phyloP scores from a whole-genome alignment of 164 flowering plant genomes.

The Buxus sempervirens region DNA sequence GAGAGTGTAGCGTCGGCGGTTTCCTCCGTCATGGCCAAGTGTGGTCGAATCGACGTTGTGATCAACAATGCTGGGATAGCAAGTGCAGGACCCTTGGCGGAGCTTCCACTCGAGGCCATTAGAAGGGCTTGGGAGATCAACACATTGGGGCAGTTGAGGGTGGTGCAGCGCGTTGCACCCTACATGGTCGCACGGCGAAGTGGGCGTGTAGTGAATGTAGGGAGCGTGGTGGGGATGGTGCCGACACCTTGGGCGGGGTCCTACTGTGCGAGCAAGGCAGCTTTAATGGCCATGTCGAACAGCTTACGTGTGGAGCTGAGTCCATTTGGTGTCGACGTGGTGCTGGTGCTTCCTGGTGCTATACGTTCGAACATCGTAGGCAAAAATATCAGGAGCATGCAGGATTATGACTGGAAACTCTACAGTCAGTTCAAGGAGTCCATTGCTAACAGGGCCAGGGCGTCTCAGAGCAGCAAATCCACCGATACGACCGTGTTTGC shows the following conservation, averaged over 20 bases:
- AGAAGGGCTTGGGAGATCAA: conserved; percentile 59
- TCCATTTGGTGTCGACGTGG: conserved; percentile 60
- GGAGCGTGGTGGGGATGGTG: conserved; percentile 53
- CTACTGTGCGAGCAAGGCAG: conserved; percentile 60
- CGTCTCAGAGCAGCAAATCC: conserved; percentile 55
- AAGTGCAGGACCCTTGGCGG: conserved; percentile 60
- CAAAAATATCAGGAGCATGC: conserved; percentile 30
- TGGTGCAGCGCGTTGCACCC: conserved; percentile 64
- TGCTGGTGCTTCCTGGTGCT: conserved; percentile 54
- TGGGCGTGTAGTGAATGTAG: conserved; percentile 55
- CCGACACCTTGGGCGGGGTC: conserved; percentile 78
- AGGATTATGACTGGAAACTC: conserved; percentile 46
- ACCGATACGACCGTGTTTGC: conserved; percentile 54
- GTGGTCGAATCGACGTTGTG: conserved; percentile 51
- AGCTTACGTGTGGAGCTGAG: conserved; percentile 46
- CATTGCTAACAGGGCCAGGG: conserved; percentile 49
- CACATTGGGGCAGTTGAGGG: conserved; percentile 53
- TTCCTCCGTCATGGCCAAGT: conserved; percentile 25
- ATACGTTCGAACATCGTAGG: conserved; percentile 50
- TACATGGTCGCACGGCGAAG: conserved; percentile 44
- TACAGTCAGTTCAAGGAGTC: conserved; percentile 47
- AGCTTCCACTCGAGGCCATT: conserved; percentile 43
- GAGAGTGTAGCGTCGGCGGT: conserved; percentile 47
- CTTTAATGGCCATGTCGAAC: conserved; percentile 54
- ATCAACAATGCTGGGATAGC: conserved; percentile 69